Base-by-base conservation (phyloP, 2,329 filamentous ascomycete genomes). In the Trichophyton verrucosum region DNA sequence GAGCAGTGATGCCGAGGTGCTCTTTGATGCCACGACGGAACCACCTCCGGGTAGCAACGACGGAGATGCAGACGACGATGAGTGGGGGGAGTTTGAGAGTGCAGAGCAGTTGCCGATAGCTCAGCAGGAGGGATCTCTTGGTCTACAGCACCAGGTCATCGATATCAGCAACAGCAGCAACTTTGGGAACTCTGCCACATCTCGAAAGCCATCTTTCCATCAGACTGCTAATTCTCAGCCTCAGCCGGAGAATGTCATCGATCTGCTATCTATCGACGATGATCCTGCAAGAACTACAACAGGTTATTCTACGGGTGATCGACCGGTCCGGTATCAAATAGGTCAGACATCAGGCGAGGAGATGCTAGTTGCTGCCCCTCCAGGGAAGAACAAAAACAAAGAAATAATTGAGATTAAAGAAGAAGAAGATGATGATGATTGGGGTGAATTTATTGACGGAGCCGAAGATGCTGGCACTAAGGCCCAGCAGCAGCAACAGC, bases 21-120 rank as follows among this genome's bases (percentile, higher is more conserved):
- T 89, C 2, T 89, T 89, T 69, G 86, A 89, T 71, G 85, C 81
- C 40, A 64, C 70, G 36, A 63, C 68, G 6, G 73, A 75, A 53
- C 58, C 57, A 42, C 61, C 62, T 33, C 64, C 66, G 11, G 65
- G 66, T 47, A 69, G 71, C 33, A 67, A 71, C 36, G 66, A 65
- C 8, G 72, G 75, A 38, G 76, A 38, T 9, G 33, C 8, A 11
- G 33, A 38, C 11, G 65, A 66, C 44, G 76, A 77, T 56, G 74
- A 74, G 8, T 78, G 76, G 75, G 76, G 76, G n/a, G 75, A 77
- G 49, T 78, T 78, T 60, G 75, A 76, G 62, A 65, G 68, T 11
- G 72, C 74, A 44, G 69, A 70, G 30, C 46, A 65, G 42, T 60
- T 63, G n/a, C 33, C 63, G n/a, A 4, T 11, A 20, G 17, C 33